Conservation (phyloP, 1,284 basidiomycete genomes). For the Microbotryum scabiosae region DNA sequence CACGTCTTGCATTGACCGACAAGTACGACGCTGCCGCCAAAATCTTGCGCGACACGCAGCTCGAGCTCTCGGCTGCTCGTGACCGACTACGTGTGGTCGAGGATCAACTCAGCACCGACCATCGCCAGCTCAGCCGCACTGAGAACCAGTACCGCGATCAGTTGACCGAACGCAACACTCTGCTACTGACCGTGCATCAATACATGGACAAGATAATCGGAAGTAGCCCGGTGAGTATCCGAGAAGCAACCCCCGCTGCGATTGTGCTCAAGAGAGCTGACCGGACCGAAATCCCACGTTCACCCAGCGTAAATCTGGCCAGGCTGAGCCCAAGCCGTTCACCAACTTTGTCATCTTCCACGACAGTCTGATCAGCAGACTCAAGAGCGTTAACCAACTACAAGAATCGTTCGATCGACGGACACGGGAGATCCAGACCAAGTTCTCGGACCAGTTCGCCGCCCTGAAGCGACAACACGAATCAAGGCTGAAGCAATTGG, state of each 20-base stretch:
- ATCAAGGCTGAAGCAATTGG: constrained; percentile 78
- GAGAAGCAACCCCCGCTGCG: not conserved
- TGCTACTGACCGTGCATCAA: constrained; percentile 85
- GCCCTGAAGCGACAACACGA: constrained; percentile 84
- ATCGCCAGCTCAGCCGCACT: constrained; percentile 58
- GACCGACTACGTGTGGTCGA: constrained; percentile 66
- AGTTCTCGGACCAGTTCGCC: constrained; percentile 58
- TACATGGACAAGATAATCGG: constrained; percentile 83
- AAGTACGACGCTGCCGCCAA: constrained; percentile 67
- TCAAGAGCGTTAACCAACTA: constrained; percentile 74
- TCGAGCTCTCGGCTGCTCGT: constrained; percentile 55
- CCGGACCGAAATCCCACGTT: too few relatives aligned
- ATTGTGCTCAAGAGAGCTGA: not conserved
- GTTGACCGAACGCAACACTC: constrained; percentile 81
- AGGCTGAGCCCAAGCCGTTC: constrained; percentile 74
- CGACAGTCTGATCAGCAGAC: constrained; percentile 79
- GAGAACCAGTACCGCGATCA: constrained; percentile 81
- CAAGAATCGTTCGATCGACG: constrained; percentile 79
- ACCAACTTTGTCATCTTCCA: constrained; percentile 86
- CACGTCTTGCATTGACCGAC: constrained; percentile 69
- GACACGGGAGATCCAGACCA: constrained; percentile 66
- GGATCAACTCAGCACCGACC: constrained; percentile 70
- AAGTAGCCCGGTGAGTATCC: not conserved
- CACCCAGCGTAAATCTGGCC: constrained; percentile 26
- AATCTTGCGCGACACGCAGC: constrained; percentile 40